Base-by-base conservation (phyloP, 2,329 filamentous ascomycete species). In the Westerdykella sp. region DNA sequence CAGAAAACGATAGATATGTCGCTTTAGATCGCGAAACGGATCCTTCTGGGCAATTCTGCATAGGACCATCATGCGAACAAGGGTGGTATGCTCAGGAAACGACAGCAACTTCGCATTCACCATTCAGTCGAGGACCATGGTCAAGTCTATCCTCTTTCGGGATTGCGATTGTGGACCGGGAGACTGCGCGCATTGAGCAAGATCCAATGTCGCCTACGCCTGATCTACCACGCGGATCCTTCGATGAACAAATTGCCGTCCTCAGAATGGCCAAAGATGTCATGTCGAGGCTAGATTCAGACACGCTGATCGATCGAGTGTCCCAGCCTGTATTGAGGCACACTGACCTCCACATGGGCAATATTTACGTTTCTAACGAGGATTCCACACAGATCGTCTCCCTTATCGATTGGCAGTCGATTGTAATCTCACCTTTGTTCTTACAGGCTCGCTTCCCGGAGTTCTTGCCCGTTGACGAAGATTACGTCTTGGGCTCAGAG, bases 331-430 rank as follows among this genome's bases (percentile, higher is more conserved):
- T 68, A 4, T 54, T 73, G 16, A 53, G 53, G 43, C 50, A 51
- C 31, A 69, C 69, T 4, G 67, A 68, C 2, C 56, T 74, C 22
- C 52, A 62, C 47, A 71, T 65, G 56, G 57, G 61, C 21, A 67
- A 68, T 38, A 65, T 69, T 12, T 67, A 55, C 35, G 54, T 62
- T 16, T 44, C 50, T 9, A 35, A 50, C 4, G 40, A 55, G 12
- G 45, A 60, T 0, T 40, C 40, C 36, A 49, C 51, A 7, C 41
- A 54, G 13, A 54, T 55, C 6, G n/a, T 34, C 14, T 56, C 55
- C 1, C n/a, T 59, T 22, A 56, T 57, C 22, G 55, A 59, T 31
- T 57, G 50, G 53, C 56, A 59, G 36, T 56, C 50, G 2, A 48
- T 53, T 34, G 51, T 49, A 6, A 43, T 67, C 6, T 49, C 55